Evolutionary conservation across 257 asterid species (phyloP), one percentile per base, ranked within the genome.

Genomic region (Solanum sitiens): DNA sequence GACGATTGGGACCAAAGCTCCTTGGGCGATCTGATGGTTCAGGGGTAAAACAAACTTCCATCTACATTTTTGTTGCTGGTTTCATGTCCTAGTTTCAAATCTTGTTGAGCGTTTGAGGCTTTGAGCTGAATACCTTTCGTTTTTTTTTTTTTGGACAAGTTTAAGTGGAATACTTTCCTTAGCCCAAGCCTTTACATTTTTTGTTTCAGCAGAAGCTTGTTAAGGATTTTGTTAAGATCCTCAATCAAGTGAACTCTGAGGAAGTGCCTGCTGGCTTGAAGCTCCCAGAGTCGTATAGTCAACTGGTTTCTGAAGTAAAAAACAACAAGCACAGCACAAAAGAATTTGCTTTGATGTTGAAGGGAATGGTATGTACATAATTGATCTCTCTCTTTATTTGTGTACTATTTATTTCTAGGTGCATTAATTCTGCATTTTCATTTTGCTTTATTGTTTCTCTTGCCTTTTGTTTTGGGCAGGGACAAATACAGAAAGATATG

Each of bases 1-100:
- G 99, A 82, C 92, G 99, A 83, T 92, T 95, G 93, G 99, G 99
- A 76, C 99, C 99, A 75, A 97, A 93, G 95, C 92, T 97, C 90
- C 98, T 97, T 85, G 98, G 99, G 83, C 92, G 98, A 94, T 87
- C 92, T 87, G 96, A 92, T 92, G 98, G 96, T 93, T 94, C 98
- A 88, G 98, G 96, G 99, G 99, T 97, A 92, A 93, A 93, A 79
- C 83, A 88, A 61, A 84, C n/a, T 71, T 87, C 87, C 53, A 45
- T 70, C 80, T 70, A 65, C 87, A 45, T 45, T 73, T 71, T 47
- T 50, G 40, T 61, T 71, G 7, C 45, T 32, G 45, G 63, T 10
- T 77, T 77, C 39, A 65, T 23, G 77, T 27, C 11, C 20, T 59
- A 27, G 63, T 27, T 45, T 77, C 59, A 56, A 7, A 77, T 77